phyloP scores from a whole-genome alignment of 768 basidiomycete species.

The Mycena crocata region DNA sequence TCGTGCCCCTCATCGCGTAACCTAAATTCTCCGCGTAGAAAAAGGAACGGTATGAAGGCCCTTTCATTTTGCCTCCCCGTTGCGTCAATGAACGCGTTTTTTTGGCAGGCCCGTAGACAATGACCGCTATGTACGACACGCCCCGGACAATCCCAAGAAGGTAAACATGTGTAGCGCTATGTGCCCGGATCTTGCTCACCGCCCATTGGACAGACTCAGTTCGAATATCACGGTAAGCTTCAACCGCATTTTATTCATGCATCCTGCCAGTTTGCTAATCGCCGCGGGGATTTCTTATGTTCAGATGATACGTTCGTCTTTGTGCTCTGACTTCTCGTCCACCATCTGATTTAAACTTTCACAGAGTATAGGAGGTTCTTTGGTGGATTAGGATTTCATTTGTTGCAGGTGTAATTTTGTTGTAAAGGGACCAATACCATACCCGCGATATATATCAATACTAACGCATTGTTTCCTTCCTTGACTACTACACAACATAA shows the following conservation, averaged over 20 bases:
- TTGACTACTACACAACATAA: constrained; percentile 19
- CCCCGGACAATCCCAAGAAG: constrained; percentile 91
- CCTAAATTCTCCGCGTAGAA: constrained; percentile 44
- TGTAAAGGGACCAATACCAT: constrained; percentile 19
- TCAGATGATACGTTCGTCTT: constrained; percentile 72
- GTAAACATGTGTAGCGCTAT: constrained; percentile 51
- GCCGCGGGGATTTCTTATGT: constrained; percentile 31
- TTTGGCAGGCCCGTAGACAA: constrained; percentile 79
- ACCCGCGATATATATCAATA: constrained; percentile 9
- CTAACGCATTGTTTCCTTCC: constrained; percentile 15
- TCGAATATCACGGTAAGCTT: constrained; percentile 81
- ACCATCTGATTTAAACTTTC: constrained; percentile 16
- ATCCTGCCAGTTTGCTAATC: constrained; percentile 17
- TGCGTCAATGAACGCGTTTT: constrained; percentile 18
- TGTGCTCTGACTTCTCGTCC: constrained; percentile 13
- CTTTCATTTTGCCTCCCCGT: constrained; percentile 17
- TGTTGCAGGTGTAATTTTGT: constrained; percentile 12
- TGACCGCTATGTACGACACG: constrained; percentile 81
- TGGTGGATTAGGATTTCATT: not conserved
- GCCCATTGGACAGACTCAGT: constrained; percentile 66
- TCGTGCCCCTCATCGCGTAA: constrained; percentile 46
- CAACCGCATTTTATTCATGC: constrained; percentile 2
- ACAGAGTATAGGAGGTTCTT: constrained; percentile 48
- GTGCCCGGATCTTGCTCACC: constrained; percentile 27
- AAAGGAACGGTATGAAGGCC: constrained; percentile 71